Percentiles rank a stretch among this genome's conserved stretches.
phyloP scores from a whole-genome alignment of 306 rosid genomes.

The Calophaca sinica region DNA sequence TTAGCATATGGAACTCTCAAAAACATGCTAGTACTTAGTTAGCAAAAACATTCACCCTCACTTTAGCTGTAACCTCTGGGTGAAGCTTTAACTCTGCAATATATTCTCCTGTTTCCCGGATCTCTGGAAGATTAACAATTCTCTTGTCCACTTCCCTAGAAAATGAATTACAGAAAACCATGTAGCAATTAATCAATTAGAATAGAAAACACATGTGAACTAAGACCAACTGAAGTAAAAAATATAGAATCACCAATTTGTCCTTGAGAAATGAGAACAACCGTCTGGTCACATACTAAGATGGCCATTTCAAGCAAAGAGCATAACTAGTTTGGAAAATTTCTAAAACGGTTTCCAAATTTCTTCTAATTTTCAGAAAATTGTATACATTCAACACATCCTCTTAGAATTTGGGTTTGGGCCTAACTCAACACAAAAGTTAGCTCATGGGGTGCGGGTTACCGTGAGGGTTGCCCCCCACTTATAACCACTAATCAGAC shows the following conservation, averaged over 20 bases:
- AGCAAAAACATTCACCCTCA: constrained; percentile 74
- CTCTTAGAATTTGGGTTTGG: no score
- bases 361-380: constrained; percentile 14
- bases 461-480: no score
- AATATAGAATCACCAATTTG: not conserved
- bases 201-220: constrained; percentile 14
- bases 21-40: constrained; percentile 59
- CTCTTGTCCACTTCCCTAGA: constrained; percentile 94
- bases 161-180: constrained; percentile 28
- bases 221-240: not conserved
- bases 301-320: not conserved
- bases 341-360: not conserved
- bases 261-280: constrained; percentile 21
- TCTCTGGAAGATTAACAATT: constrained; percentile 84
- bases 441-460: no score
- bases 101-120: constrained; percentile 86
- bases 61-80: constrained; percentile 91
- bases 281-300: constrained; percentile 5
- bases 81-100: constrained; percentile 95
- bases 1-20: constrained; percentile 30
- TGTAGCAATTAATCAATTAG: constrained; percentile 22
- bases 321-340: not conserved
- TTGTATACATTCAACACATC: not conserved
- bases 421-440: no score
- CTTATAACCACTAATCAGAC: no score